Evolutionary conservation across 2,329 filamentous ascomycete species (phyloP).

Genomic region (Cadophora gregata): DNA sequence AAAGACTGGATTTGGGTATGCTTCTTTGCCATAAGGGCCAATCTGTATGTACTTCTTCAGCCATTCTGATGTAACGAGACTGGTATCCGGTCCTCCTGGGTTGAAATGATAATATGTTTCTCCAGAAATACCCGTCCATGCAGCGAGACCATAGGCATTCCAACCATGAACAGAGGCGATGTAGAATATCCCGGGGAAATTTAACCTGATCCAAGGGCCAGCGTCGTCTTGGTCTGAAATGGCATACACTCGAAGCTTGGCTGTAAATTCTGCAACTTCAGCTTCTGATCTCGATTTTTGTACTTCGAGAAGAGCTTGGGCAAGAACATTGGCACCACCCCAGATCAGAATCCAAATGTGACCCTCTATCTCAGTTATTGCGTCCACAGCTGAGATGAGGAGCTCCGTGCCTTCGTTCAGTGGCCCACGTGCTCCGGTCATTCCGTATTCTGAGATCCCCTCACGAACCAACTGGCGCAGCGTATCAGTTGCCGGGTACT

Average conservation of each 20-base stretch:
- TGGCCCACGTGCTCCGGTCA: background rate
- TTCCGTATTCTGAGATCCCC: background rate
- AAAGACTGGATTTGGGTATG: slow-evolving; percentile 55
- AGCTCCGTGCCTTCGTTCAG: background rate
- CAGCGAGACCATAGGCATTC: slow-evolving; percentile 58
- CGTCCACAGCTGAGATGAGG: background rate
- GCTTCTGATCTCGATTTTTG: background rate
- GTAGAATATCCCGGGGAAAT: slow-evolving; percentile 61
- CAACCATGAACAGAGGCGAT: slow-evolving; percentile 61
- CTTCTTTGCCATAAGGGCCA: slow-evolving; percentile 50
- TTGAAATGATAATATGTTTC: slow-evolving; percentile 54
- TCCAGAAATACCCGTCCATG: slow-evolving; percentile 62
- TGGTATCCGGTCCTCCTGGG: slow-evolving; percentile 54
- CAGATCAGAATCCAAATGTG: background rate
- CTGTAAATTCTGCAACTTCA: background rate
- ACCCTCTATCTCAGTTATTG: background rate
- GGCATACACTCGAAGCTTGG: slow-evolving; percentile 49
- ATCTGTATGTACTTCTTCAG: slow-evolving; percentile 59
- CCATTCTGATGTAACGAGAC: slow-evolving; percentile 57
- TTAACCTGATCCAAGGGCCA: slow-evolving; percentile 59
- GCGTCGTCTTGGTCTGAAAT: slow-evolving; percentile 66
- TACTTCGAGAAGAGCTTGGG: background rate
- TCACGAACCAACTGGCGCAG: background rate
- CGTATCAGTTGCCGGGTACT: background rate
- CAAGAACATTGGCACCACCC: background rate